Conservation (phyloP, 1,284 basidiomycete species). For the Ceratobasidium sp. region DNA sequence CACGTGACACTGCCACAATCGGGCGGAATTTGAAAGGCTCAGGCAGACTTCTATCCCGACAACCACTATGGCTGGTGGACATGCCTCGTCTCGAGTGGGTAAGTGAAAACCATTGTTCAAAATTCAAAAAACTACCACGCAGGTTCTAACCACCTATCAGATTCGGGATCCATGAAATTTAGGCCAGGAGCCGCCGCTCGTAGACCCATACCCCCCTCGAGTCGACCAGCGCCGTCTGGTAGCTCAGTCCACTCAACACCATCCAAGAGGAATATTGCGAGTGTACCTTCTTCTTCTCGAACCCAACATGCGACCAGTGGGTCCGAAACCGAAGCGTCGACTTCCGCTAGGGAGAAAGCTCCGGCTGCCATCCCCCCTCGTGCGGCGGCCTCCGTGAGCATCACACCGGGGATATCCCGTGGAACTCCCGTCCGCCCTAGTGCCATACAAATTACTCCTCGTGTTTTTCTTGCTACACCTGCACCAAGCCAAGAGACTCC, state of each 20-base stretch:
- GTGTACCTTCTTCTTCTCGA: no score
- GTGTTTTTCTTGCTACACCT: no score
- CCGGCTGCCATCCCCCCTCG: background rate
- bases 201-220: background rate
- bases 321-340: slow-evolving; percentile 22
- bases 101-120: background rate
- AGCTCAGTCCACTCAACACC: background rate
- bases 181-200: slow-evolving; percentile 20
- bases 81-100: slow-evolving; percentile 29
- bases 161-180: slow-evolving; percentile 35
- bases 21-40: background rate
- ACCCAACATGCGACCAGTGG: background rate
- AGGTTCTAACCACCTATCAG: background rate
- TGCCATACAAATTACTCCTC: no score
- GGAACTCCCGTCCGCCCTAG: no score
- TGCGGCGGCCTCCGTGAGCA: background rate
- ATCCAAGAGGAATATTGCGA: background rate
- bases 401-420: slow-evolving; percentile 21
- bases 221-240: slow-evolving; percentile 1
- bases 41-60: background rate
- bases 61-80: slow-evolving; percentile 21
- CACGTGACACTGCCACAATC: background rate
- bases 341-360: background rate
- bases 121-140: background rate
- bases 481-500: background rate